These are phyloP conservation scores for Rubroshorea leprosula DNA, from an alignment of 345 rosid genomes.

Conservation along the genomic window DNA sequence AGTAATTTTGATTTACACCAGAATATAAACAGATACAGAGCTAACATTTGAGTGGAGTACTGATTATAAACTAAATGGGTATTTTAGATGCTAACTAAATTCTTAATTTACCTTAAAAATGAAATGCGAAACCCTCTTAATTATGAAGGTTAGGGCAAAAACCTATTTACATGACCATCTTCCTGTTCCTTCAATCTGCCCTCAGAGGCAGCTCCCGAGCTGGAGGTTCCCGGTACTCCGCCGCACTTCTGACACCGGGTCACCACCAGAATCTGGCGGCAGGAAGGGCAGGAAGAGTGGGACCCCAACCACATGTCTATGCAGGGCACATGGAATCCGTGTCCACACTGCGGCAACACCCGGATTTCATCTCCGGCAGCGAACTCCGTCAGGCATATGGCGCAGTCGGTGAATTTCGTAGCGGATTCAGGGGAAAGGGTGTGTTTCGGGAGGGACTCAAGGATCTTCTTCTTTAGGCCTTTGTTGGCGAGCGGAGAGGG, in stretches of 20 bases:
- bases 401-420: constrained; percentile 55
- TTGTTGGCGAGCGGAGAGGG: constrained; percentile 55
- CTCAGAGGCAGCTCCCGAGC: constrained; percentile 31
- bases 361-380: not conserved
- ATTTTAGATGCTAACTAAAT: not conserved
- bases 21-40: no score
- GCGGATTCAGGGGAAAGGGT: constrained; percentile 47
- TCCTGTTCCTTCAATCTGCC: constrained; percentile 40
- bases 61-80: no score
- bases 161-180: constrained; percentile 38
- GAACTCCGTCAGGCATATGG: constrained; percentile 48
- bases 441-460: constrained; percentile 66
- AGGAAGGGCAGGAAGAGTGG: not conserved
- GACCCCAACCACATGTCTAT: not conserved
- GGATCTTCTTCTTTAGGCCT: constrained; percentile 77
- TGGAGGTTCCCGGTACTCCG: constrained; percentile 12
- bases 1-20: no score
- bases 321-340: not conserved
- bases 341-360: not conserved
- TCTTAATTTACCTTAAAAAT: not conserved
- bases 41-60: no score
- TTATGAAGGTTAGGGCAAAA: constrained; percentile 41
- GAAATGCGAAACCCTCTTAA: no score
- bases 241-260: constrained; percentile 39
- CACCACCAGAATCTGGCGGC: constrained; percentile 19